Evolutionary conservation across 2,329 filamentous ascomycete species (phyloP), one percentile per base, ranked within the genome.

Genomic region (Pseudonectria buxi): DNA sequence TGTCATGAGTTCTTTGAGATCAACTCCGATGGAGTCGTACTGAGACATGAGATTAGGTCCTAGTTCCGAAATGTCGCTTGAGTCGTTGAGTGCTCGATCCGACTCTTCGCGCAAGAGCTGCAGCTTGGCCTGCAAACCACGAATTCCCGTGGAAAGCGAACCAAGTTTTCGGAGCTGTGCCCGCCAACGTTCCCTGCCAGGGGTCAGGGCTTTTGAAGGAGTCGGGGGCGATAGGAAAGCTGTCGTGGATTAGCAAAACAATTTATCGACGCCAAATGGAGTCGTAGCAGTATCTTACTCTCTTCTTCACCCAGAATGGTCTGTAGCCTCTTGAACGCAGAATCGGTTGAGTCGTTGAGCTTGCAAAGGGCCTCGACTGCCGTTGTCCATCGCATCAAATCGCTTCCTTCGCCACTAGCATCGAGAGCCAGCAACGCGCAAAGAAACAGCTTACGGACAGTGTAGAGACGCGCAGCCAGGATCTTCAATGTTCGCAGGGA

Each of bases 61-160:
- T 12, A 95, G 73, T 46, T 94, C 85, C 4, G 78, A 77, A 13
- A 86, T 77, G 48, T 82, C 78, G 39, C 72, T 71, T 26, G 84
- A 79, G 49, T 83, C 79, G 51, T 94, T 85, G 18, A 95, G 63
- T 28, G 79, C 79, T 41, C 77, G 77, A 54, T 86, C 86, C 0
- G 88, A 94, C 59, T 95, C 88, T 58, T 98, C 92, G 32, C 87
- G 80, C 36, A 96, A 66, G 7, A 98, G 71, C 41, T 94, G 88
- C 67, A 98, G 79, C 61, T 96, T 98, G 25, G 92, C 92, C 61
- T 96, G 90, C 32, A 98, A 71, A 10, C 86, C 86, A 18, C 89
- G 81, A 42, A 96, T 94, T 12, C 88, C 89, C 36, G 88, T 86
- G 1, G 88, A 95, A 24, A 98, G 71, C 1, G 84, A 85, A 53